These are phyloP conservation scores for Aspergillus cavernicola DNA, from an alignment of 495 filamentous ascomycete genomes.

Conservation along the genomic window DNA sequence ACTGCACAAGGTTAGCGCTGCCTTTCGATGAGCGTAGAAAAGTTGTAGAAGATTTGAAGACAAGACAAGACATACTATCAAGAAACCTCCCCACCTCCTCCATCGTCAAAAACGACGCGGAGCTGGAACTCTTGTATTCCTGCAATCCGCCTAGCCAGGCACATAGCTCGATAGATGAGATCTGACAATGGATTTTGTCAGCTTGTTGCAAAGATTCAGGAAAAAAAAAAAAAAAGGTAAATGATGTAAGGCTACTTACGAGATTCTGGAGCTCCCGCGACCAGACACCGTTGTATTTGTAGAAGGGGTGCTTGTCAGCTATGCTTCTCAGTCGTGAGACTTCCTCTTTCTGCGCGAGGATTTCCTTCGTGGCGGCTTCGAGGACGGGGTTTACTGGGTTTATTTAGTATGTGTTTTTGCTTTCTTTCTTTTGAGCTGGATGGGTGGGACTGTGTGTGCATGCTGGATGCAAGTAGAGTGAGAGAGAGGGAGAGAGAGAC, in stretches of 20 bases:
- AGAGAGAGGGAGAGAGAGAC: too few species aligned
- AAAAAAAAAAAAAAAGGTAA: not conserved
- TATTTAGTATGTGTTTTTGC: not conserved
- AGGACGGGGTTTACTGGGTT: slow-evolving; percentile 40
- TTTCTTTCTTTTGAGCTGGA: too few species aligned
- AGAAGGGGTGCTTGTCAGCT: slow-evolving; percentile 84
- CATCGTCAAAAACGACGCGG: slow-evolving; percentile 67
- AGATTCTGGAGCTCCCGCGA: slow-evolving; percentile 78
- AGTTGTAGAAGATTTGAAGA: too few species aligned
- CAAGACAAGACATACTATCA: slow-evolving; percentile 64
- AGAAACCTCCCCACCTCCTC: slow-evolving; percentile 80
- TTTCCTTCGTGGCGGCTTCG: slow-evolving; percentile 38
- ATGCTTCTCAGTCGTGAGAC: slow-evolving; percentile 56
- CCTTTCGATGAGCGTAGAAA: too few species aligned
- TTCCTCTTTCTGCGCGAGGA: slow-evolving; percentile 42
- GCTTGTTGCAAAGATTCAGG: not conserved
- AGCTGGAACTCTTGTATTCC: slow-evolving; percentile 37
- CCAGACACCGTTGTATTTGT: slow-evolving; percentile 92
- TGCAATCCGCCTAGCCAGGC: slow-evolving; percentile 69
- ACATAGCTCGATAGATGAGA: slow-evolving; percentile 66
- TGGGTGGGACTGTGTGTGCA: not conserved
- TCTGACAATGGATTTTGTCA: slow-evolving; percentile 26
- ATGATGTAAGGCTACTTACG: slow-evolving; percentile 30
- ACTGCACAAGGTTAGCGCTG: too few species aligned
- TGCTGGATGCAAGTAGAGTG: not conserved